Conservation (phyloP, 2,329 filamentous ascomycete species). For the Talaromyces sp. region DNA sequence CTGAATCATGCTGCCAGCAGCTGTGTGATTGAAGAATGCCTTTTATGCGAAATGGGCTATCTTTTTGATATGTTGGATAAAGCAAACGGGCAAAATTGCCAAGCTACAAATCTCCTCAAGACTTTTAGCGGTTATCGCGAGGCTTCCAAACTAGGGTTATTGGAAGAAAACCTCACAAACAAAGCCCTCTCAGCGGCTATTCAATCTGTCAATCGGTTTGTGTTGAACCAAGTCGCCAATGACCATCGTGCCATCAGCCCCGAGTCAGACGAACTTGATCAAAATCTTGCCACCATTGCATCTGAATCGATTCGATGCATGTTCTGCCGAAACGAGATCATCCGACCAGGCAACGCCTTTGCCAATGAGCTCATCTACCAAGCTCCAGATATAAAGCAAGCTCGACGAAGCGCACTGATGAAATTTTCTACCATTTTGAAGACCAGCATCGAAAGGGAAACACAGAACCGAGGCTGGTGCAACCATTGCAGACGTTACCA, state of each 20-base stretch:
- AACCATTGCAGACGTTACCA: constrained; percentile 87
- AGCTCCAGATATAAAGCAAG: constrained; percentile 47
- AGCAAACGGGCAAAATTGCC: constrained; percentile 86
- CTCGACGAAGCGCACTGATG: constrained; percentile 43
- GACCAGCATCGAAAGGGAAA: constrained; percentile 82
- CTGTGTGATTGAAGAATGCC: constrained; percentile 75
- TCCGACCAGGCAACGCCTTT: constrained; percentile 70
- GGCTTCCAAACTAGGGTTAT: constrained; percentile 68
- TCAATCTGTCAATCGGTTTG: constrained; percentile 78
- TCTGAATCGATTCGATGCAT: constrained; percentile 67
- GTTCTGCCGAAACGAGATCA: constrained; percentile 81
- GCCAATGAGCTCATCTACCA: constrained; percentile 86
- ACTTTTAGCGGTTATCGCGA: constrained; percentile 79
- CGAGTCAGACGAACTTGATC: constrained; percentile 62
- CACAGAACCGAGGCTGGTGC: constrained; percentile 89
- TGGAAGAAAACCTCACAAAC: constrained; percentile 76
- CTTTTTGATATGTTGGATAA: constrained; percentile 98
- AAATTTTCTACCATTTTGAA: constrained; percentile 89
- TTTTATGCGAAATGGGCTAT: constrained; percentile 91
- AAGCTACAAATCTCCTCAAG: constrained; percentile 91
- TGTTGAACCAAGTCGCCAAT: constrained; percentile 72
- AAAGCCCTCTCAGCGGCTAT: constrained; percentile 74
- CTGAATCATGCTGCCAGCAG: constrained; percentile 82
- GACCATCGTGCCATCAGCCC: constrained; percentile 68
- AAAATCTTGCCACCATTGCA: constrained; percentile 48